Percentiles rank a stretch among this genome's conserved stretches.
Evolutionary conservation across 352 stramenopile genomes (phyloP).

Genomic region (Pythium volutum): DNA sequence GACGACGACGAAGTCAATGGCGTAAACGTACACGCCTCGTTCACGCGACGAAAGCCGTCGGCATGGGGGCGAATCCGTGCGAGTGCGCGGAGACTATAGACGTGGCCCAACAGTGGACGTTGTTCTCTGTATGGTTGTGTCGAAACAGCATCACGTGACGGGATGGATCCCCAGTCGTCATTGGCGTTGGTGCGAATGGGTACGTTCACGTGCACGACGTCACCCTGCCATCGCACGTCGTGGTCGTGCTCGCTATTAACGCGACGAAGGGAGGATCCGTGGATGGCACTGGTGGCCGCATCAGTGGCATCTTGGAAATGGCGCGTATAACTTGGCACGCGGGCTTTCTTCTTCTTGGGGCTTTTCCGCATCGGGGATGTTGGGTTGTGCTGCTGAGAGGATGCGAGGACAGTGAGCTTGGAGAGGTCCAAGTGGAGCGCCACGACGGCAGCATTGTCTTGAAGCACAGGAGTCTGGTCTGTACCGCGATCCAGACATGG

Average conservation of each 20-base stretch:
- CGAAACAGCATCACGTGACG: not conserved
- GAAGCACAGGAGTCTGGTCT: not conserved
- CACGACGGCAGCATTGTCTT: not conserved
- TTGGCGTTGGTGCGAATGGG: not conserved
- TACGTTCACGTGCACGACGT: slow-evolving; percentile 13
- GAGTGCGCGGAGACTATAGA: slow-evolving; percentile 44
- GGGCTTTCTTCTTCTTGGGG: slow-evolving; percentile 30
- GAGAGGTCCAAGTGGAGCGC: slow-evolving; percentile 4
- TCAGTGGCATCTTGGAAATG: slow-evolving; percentile 27
- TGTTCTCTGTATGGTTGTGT: not conserved
- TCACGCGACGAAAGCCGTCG: slow-evolving; percentile 56
- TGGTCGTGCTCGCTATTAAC: slow-evolving; percentile 16
- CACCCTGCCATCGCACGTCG: slow-evolving; percentile 26
- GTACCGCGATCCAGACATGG: not conserved
- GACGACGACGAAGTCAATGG: slow-evolving; percentile 39
- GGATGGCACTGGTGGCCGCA: slow-evolving; percentile 1
- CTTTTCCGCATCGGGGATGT: not conserved
- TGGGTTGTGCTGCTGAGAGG: not conserved
- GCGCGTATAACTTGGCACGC: slow-evolving; percentile 29
- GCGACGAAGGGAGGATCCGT: not conserved
- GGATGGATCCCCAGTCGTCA: not conserved
- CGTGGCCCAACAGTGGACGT: slow-evolving; percentile 27
- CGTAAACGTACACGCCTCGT: slow-evolving; percentile 42
- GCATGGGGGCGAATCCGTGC: slow-evolving; percentile 39
- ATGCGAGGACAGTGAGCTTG: not conserved